Percentiles rank a stretch among this genome's conserved stretches.
Conservation (phyloP, 805 yeast species). For the Starmerella roubikii region DNA sequence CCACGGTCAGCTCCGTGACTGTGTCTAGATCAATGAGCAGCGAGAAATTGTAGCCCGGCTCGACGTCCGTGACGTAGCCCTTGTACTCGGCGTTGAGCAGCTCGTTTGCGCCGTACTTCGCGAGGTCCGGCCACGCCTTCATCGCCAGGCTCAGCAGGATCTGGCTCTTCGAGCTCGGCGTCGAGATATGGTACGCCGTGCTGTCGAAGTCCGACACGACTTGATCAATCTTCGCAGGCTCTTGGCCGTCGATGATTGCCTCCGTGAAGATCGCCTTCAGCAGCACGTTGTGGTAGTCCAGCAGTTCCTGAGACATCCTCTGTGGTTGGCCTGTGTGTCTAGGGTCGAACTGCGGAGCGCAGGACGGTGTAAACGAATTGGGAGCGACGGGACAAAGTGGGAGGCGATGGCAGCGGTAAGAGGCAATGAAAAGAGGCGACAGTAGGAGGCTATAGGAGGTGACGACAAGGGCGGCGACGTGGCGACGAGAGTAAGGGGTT, state of each 20-base stretch:
- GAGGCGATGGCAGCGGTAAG: too few species aligned
- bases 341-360: too few species aligned
- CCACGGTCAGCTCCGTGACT: slow-evolving; percentile 28
- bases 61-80: slow-evolving; percentile 41
- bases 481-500: too few species aligned
- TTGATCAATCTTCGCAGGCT: slow-evolving; percentile 51
- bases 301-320: slow-evolving; percentile 51
- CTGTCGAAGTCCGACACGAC: slow-evolving; percentile 90
- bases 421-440: too few species aligned
- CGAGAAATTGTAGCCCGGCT: slow-evolving; percentile 72
- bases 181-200: slow-evolving; percentile 84
- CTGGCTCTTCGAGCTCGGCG: slow-evolving; percentile 59
- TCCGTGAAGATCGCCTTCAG: slow-evolving; percentile 69
- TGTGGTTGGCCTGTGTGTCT: too few species aligned
- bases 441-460: too few species aligned
- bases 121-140: slow-evolving; percentile 65
- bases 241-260: slow-evolving; percentile 40
- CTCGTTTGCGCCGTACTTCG: slow-evolving; percentile 40
- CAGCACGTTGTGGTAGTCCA: slow-evolving; percentile 72
- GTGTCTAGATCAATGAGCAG: slow-evolving; percentile 47
- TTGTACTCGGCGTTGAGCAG: slow-evolving; percentile 36
- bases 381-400: too few species aligned
- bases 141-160: slow-evolving; percentile 56
- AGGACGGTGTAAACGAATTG: too few species aligned
- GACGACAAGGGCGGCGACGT: too few species aligned